Percentiles rank a stretch among this genome's conserved stretches.
phyloP scores from a whole-genome alignment of 306 rosid species.

The peach (Prunus persica) region Prunus_persica_NCBIv2 NC_034016.1:1787501-1788000 shows the following conservation, averaged over 20 bases:
- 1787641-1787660: neutral
- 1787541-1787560: constrained; percentile 47
- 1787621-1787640: neutral
- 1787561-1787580: constrained; percentile 12
- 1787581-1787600: neutral
- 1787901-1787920: neutral
- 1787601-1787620: neutral
- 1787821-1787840: neutral
- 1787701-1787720: neutral
- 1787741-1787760: neutral
- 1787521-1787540: constrained; percentile 96
- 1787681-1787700: neutral
- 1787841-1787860: constrained; percentile 4
- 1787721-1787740: neutral
- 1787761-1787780: constrained; percentile 1
- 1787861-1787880: constrained; percentile 5
- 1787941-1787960: constrained; percentile 9
- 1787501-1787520: constrained; percentile 69
- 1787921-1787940: neutral
- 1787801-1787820: constrained; percentile 7
- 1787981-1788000: constrained; percentile 76
- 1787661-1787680: neutral
- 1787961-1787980: constrained; percentile 75
- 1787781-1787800: neutral
- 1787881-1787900: constrained; percentile 1